Evolutionary conservation across 352 stramenopile genomes (phyloP), one percentile per base, ranked within the genome.

Genomic region (Phytophthora lateralis): DNA sequence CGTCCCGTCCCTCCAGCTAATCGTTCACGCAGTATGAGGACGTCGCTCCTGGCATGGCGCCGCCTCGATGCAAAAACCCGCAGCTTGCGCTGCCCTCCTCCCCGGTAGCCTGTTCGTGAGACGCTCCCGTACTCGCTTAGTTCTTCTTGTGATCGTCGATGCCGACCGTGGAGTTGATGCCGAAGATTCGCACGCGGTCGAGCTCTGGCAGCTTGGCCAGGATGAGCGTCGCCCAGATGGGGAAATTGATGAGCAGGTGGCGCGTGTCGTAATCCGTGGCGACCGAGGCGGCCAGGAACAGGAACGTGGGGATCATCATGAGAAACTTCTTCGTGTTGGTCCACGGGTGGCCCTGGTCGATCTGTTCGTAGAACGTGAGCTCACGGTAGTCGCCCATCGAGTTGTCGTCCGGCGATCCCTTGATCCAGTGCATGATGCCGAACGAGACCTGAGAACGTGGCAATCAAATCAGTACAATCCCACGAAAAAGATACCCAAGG

Each of bases 331-430:
- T 98, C 20, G 88, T 97, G 49, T 80, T 82, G 34, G 92, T 97
- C 91, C 91, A 98, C 38, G 88, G 82, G 55, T 90, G 78, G 20
- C 91, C 91, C 56, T 95, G 89, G 61, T 98, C 92, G 45, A 98
- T 93, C 76, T 98, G 96, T 73, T 98, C 96, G 82, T 96, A 98
- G 60, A 97, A 93, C 18, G 96, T 98, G 68, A 98, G 89, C 62
- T 94, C 91, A 39, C 94, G 88, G 77, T 98, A 96, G 76, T 98
- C 93, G 46, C 92, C 92, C 69, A 97, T 92, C 50, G 82, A 96
- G 59, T 96, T 95, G 71, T 97, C 91, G 21, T 97, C 88, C 0
- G 90, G 88, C 42, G 91, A 98, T 30, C 96, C 95, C 74, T 98
- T 98, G 58, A 98, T 93, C 93, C 95, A 98, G 82, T 96, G 92